Evolutionary conservation across 805 yeast genomes (phyloP), one percentile per base, ranked within the genome.

Genomic region (Metschnikowia lachancei): DNA sequence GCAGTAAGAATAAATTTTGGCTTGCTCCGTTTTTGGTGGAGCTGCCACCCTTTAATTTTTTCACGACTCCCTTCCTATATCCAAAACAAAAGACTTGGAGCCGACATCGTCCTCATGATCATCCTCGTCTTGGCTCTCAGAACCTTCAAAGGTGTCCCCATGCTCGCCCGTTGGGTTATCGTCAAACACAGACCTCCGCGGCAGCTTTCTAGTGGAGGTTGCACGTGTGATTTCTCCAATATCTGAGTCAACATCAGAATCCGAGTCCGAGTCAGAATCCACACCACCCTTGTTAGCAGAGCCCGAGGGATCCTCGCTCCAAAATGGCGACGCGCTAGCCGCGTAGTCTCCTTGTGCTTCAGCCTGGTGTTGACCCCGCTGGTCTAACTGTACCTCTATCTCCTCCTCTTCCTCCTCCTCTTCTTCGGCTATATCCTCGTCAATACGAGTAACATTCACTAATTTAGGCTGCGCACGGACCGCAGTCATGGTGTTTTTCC

Each of bases 401-500:
- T 37, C 39, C 7, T 44, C 51, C 17, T 41, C 53, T 0, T 59
- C 65, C 19, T 59, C 65, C 19, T 55, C 62, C 7, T 50, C 53
- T 14, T 43, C 54, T 19, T 64, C 70, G 49, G 69, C 75, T 11
- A 67, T 69, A 39, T 69, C 75, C 54, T 72, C 77, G 36, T 71
- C 75, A 45, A 72, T 75, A 49, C 68, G 67, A 42, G 63, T 77
- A 34, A 81, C 76, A 43, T 75, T 75, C n/a, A 87, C 85, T 50
- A 87, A 69, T 54, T 77, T 76, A 1, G 95, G 94, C 58, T 77
- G 81, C 2, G 87, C 94, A 49, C 83, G 77, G 46, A 86, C 83
- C 2, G 94, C 95, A 0, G 90, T 85, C 60, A 83, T 84, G 31
- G 83, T 77, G 4, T 69, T 51, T 61, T 62, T 51, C 67, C 70